Evolutionary conservation across 169 alveolate genomes (phyloP).

Genomic region (Plasmodium vivax): DNA sequence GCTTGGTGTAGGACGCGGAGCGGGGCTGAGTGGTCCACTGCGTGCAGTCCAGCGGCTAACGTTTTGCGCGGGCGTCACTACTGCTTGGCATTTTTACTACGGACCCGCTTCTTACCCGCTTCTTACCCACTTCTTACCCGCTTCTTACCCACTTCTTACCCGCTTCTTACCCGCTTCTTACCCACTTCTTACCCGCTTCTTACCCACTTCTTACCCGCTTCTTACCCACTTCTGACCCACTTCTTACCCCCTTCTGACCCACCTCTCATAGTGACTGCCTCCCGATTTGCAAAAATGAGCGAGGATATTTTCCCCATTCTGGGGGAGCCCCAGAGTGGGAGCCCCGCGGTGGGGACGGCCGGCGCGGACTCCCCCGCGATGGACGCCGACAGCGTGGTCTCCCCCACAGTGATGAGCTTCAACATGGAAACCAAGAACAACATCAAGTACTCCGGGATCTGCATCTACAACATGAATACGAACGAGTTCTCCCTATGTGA

Average conservation of each 20-base stretch:
- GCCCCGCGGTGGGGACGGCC: background rate
- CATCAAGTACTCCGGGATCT: constrained; percentile 53
- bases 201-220: no score
- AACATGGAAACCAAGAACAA: constrained; percentile 9
- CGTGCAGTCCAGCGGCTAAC: background rate
- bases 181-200: no score
- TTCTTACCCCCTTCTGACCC: no score
- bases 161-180: no score
- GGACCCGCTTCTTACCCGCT: no score
- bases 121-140: no score
- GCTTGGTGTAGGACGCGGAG: background rate
- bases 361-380: background rate
- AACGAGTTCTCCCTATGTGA: constrained; percentile 69
- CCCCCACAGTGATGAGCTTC: constrained; percentile 22
- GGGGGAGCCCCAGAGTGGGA: background rate
- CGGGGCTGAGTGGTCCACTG: background rate
- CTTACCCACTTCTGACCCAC: no score
- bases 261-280: background rate
- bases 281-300: background rate
- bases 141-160: no score
- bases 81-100: background rate
- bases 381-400: background rate
- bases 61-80: background rate
- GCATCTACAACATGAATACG: constrained; percentile 25
- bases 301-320: background rate